Evolutionary conservation across 768 basidiomycete genomes (phyloP), one percentile per base, ranked within the genome.

Genomic region (Kwoniella dejecticola): DNA sequence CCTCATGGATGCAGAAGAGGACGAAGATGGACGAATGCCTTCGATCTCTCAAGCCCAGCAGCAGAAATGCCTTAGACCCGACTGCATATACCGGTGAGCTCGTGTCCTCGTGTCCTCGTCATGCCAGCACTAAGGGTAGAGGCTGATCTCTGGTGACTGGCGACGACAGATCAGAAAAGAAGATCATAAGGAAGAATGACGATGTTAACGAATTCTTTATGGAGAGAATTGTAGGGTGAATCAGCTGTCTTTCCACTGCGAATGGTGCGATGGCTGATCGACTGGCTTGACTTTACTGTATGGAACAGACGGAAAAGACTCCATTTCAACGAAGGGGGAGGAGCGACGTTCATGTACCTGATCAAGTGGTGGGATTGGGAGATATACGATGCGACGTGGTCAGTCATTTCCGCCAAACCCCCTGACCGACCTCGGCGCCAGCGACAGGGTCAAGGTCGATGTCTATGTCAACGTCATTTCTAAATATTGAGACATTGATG

Each of bases 351-450:
- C 41, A 41, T 49, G 27, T 65, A 65, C 33, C 52, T 65, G 12
- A 29, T 60, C 19, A 60, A 61, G 38, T 65, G 64, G 64, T 44
- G 24, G 10, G 59, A 57, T 27, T 65, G 64, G 64, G 52, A 55
- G 47, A 23, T 57, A 21, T 61, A 61, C 48, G 64, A 65, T 30
- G 50, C 45, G 11, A 65, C 64, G 29, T 65, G 64, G 64, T 59
- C 11, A 42, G 62, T 52, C n/a, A n/a, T n/a, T n/a, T n/a, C n/a
- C 11, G 8, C 7, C n/a, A n/a, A n/a, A n/a, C n/a, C n/a, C n/a
- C n/a, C n/a, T n/a, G n/a, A n/a, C n/a, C n/a, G n/a, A n/a, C n/a
- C n/a, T n/a, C n/a, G n/a, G n/a, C n/a, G n/a, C n/a, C n/a, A n/a
- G n/a, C n/a, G n/a, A n/a, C n/a, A n/a, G n/a, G n/a, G n/a, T n/a